Conservation (phyloP, 1,284 basidiomycete species). For the Pascua sp. region DNA sequence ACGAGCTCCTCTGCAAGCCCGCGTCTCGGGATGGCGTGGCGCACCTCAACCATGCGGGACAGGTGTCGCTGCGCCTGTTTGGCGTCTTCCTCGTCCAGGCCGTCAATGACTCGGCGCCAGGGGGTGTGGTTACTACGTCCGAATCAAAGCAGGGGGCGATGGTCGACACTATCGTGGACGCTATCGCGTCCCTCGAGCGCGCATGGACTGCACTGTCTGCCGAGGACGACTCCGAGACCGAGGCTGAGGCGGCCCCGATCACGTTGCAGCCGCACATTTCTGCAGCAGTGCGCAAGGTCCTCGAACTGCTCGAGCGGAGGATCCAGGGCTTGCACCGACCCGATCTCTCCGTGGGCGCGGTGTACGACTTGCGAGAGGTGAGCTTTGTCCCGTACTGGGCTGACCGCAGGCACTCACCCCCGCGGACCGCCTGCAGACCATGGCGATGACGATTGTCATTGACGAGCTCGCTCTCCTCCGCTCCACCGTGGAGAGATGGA, state of each 20-base stretch:
- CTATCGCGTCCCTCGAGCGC: too few relatives aligned
- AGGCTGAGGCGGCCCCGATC: too few relatives aligned
- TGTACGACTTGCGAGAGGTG: conserved; percentile 33
- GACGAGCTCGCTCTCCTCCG: conserved; percentile 41
- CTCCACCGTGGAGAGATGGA: conserved; percentile 35
- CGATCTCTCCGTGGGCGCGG: conserved; percentile 15
- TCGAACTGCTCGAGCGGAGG: conserved; percentile 14
- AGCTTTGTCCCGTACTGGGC: conserved; percentile 5
- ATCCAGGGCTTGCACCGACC: conserved; percentile 19
- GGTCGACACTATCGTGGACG: too few relatives aligned
- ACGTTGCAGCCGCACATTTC: too few relatives aligned
- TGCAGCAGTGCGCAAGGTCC: background rate
- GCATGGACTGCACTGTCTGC: too few relatives aligned
- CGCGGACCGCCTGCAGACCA: conserved; percentile 19
- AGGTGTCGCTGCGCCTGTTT: conserved; percentile 23
- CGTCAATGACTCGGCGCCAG: too few relatives aligned
- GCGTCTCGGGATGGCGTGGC: conserved; percentile 5
- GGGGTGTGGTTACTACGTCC: too few relatives aligned
- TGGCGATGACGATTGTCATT: conserved; percentile 41
- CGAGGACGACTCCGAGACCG: too few relatives aligned
- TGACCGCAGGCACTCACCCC: conserved; percentile 19
- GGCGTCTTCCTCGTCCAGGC: background rate
- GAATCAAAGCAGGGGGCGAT: too few relatives aligned
- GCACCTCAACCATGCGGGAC: conserved; percentile 26
- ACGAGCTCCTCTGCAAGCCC: conserved; percentile 8